phyloP scores from a whole-genome alignment of 305 asterid species.

The Fraxinus dipetala region DNA sequence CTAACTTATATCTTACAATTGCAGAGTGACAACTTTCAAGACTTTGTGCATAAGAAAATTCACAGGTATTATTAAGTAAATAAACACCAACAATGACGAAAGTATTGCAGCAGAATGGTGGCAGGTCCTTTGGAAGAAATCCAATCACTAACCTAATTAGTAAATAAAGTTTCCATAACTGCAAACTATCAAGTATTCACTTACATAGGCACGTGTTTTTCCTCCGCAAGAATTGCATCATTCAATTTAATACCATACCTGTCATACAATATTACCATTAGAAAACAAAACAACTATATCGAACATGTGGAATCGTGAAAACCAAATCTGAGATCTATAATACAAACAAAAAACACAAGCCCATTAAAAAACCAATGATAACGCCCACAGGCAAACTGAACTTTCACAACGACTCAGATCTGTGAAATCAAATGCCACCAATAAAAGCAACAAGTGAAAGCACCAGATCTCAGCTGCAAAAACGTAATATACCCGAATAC shows the following conservation, averaged over 20 bases:
- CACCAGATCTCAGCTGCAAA: background rate
- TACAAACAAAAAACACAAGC: background rate
- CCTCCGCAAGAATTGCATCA: slow-evolving; percentile 53
- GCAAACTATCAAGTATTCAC: slow-evolving; percentile 5
- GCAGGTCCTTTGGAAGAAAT: background rate
- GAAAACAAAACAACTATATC: background rate
- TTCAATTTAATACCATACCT: slow-evolving; percentile 39
- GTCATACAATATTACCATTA: background rate
- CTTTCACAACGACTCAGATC: background rate
- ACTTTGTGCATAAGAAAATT: background rate
- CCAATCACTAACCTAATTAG: background rate
- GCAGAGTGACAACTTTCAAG: background rate
- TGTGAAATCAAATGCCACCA: background rate
- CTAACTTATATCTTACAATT: background rate
- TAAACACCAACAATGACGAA: background rate
- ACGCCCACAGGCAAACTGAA: background rate
- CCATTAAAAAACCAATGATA: background rate
- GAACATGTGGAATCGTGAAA: background rate
- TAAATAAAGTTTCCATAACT: background rate
- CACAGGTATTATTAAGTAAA: background rate
- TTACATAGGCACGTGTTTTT: slow-evolving; percentile 49
- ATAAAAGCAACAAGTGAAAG: background rate
- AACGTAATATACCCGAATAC: background rate
- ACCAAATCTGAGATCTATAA: background rate
- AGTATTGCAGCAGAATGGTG: background rate